These are phyloP conservation scores for Chaetothyriales sp. DNA, from an alignment of 2,329 filamentous ascomycete species.

Conservation along the genomic window DNA sequence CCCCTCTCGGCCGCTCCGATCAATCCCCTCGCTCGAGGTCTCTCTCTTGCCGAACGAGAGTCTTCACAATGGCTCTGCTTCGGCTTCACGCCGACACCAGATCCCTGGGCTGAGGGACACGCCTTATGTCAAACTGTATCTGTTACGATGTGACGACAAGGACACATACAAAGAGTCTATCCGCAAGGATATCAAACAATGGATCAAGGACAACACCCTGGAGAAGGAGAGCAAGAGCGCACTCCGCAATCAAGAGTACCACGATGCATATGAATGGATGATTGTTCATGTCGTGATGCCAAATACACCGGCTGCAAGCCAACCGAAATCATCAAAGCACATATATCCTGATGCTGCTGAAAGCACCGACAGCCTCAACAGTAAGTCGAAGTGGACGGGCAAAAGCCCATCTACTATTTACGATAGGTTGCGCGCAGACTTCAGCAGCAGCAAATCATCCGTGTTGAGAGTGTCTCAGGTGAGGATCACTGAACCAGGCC, in stretches of 20 bases:
- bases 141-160: constrained; percentile 88
- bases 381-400: constrained; percentile 60
- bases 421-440: constrained; percentile 80
- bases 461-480: constrained; percentile 75
- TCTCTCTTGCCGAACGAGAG: constrained; percentile 57
- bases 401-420: constrained; percentile 65
- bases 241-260: constrained; percentile 63
- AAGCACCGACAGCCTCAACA: constrained; percentile 48
- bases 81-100: constrained; percentile 58
- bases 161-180: constrained; percentile 77
- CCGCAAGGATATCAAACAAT: constrained; percentile 68
- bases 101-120: constrained; percentile 87
- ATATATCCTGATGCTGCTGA: constrained; percentile 33
- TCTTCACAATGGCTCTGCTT: constrained; percentile 19
- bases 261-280: constrained; percentile 93
- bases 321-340: constrained; percentile 46
- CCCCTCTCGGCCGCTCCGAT: constrained; percentile 73
- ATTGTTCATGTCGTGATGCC: constrained; percentile 85
- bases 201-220: constrained; percentile 53
- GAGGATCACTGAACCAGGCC: constrained; percentile 38
- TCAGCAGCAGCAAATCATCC: constrained; percentile 63
- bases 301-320: constrained; percentile 64
- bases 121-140: constrained; percentile 78
- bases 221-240: constrained; percentile 19
- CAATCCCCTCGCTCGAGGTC: constrained; percentile 83